Percentiles rank a stretch among this genome's conserved stretches.
phyloP scores from a whole-genome alignment of 148 eudicot genomes.

The Camellia sinensis region DNA sequence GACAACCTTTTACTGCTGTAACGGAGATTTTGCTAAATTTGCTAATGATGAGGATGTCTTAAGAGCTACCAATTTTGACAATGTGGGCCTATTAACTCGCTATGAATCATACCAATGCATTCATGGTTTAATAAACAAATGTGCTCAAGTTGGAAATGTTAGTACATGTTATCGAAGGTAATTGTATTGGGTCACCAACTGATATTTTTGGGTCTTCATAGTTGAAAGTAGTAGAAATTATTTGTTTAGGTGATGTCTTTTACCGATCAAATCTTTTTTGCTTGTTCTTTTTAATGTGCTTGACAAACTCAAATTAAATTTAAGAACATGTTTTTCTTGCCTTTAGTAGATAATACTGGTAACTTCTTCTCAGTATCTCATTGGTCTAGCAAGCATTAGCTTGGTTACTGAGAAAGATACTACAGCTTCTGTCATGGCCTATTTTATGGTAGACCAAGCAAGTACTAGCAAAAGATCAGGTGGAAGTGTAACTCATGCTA shows the following conservation, averaged over 20 bases:
- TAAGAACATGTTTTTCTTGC: neutral
- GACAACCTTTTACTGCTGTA: neutral
- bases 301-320: neutral
- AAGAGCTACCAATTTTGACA: neutral
- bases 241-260: neutral
- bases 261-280: neutral
- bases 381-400: neutral
- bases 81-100: neutral
- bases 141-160: conserved; percentile 10
- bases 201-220: neutral
- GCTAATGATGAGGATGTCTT: neutral
- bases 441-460: neutral
- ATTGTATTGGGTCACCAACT: neutral
- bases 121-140: conserved; percentile 4
- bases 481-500: neutral
- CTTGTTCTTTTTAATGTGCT: neutral
- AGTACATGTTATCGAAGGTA: conserved; percentile 14
- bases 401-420: neutral
- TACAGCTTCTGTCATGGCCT: neutral
- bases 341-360: neutral
- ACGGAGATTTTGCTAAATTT: neutral
- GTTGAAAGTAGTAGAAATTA: neutral
- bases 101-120: neutral
- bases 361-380: neutral
- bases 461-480: neutral